A percentile compares a stretch with the other conserved stretches of the same genome.
phyloP scores from a whole-genome alignment of 208 protist species.

The Leishmania mexicana region DNA sequence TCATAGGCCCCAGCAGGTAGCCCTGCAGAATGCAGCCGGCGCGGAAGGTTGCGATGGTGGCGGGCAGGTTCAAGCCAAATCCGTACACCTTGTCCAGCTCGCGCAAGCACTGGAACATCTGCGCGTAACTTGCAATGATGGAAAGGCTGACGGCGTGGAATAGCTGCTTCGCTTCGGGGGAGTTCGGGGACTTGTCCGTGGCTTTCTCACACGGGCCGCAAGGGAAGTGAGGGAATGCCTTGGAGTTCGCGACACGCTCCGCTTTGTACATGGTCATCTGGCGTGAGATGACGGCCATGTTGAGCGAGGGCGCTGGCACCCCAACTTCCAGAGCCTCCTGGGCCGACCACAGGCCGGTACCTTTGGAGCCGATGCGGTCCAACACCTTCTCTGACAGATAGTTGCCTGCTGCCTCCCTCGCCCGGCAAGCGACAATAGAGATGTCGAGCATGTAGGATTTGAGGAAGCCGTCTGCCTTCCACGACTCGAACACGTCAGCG shows the following conservation, averaged over 20 bases:
- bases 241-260: conserved; percentile 87
- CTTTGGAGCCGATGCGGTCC: conserved; percentile 97
- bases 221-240: conserved; percentile 38
- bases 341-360: conserved; percentile 97
- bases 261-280: conserved; percentile 93
- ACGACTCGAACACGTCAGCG: conserved; percentile 91
- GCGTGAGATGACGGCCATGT: conserved; percentile 94
- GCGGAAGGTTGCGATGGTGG: conserved; percentile 91
- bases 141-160: conserved; percentile 77
- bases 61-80: conserved; percentile 88
- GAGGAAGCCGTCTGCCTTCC: conserved; percentile 94
- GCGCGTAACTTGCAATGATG: conserved; percentile 92
- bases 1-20: conserved; percentile 89
- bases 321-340: conserved; percentile 94
- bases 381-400: conserved; percentile 96
- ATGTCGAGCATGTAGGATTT: conserved; percentile 99
- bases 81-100: conserved; percentile 89
- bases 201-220: conserved; percentile 12
- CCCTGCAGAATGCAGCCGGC: conserved; percentile 92
- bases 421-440: conserved; percentile 93
- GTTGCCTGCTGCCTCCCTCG: conserved; percentile 85
- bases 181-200: conserved; percentile 59
- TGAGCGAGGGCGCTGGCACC: conserved; percentile 91
- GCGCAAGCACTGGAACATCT: conserved; percentile 93
- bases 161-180: conserved; percentile 68